phyloP scores from a whole-genome alignment of 2,329 filamentous ascomycete species.

The Calonectria pauciramosa region DNA sequence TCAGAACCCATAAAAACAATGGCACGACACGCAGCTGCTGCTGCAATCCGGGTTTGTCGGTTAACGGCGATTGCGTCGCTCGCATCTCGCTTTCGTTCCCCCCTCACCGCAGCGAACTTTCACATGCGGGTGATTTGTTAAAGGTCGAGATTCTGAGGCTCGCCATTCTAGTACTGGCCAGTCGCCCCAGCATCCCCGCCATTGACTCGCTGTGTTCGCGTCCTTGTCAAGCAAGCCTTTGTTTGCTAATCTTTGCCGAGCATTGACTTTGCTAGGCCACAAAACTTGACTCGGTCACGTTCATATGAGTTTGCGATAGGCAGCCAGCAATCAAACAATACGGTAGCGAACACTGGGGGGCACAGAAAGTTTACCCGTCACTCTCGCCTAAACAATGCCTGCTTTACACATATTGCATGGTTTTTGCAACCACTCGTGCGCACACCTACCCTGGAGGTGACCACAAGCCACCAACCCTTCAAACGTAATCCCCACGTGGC shows the following conservation, averaged over 20 bases:
- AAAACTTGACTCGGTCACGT: background rate
- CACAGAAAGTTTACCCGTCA: background rate
- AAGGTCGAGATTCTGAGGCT: background rate
- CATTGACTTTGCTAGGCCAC: background rate
- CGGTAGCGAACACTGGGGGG: too few species aligned
- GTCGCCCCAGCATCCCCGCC: background rate
- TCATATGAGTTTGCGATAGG: background rate
- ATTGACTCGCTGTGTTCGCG: background rate
- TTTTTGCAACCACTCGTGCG: background rate
- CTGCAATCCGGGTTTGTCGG: background rate
- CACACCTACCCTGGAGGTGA: background rate
- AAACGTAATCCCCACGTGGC: background rate
- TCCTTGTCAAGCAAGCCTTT: background rate
- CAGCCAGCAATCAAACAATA: background rate
- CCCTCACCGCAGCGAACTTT: background rate
- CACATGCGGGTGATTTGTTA: background rate
- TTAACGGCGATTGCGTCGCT: background rate
- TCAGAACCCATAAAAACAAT: slow-evolving; percentile 10
- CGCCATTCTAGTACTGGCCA: background rate
- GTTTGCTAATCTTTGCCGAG: background rate
- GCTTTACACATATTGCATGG: background rate
- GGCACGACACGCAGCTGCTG: background rate
- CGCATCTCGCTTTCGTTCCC: slow-evolving; percentile 1
- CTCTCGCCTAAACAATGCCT: background rate
- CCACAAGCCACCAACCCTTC: background rate